Conservation (phyloP, 208 protist genomes). For the Trichomonas vaginalis region DNA sequence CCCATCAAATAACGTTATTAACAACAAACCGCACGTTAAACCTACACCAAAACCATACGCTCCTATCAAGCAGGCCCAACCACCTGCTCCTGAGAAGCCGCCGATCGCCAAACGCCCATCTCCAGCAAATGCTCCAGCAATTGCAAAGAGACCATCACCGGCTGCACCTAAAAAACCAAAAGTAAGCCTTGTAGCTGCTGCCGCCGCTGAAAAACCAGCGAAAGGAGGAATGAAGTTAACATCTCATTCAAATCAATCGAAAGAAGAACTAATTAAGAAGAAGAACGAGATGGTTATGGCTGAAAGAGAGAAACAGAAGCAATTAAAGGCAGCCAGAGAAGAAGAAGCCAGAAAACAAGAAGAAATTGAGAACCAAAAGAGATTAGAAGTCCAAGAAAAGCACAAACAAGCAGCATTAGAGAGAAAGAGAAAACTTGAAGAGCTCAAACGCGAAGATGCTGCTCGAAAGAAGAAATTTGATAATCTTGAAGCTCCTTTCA, state of each 20-base stretch:
- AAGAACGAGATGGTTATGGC: not conserved
- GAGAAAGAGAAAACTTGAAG: not conserved
- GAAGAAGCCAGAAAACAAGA: not conserved
- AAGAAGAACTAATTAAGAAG: not conserved
- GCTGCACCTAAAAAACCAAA: not conserved
- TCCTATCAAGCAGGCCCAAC: not conserved
- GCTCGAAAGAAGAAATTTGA: not conserved
- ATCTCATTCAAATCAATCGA: not conserved
- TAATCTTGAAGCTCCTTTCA: constrained; percentile 10
- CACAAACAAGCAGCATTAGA: not conserved
- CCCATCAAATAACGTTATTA: not conserved
- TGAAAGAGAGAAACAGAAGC: not conserved
- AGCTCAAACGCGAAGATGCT: not conserved
- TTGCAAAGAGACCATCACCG: not conserved
- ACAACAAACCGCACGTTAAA: not conserved
- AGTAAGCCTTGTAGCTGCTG: not conserved
- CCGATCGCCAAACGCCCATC: not conserved
- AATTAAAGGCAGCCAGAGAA: not conserved
- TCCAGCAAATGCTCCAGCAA: not conserved
- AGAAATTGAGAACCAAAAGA: not conserved
- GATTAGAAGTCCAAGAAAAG: not conserved
- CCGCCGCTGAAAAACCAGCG: not conserved
- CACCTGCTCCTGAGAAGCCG: not conserved
- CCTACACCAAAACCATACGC: not conserved
- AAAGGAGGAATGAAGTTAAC: not conserved